A percentile compares a stretch with the other conserved stretches of the same genome.
Conservation (phyloP, 371 early-diverging fungal species). For the Rhizopus sp. region DNA sequence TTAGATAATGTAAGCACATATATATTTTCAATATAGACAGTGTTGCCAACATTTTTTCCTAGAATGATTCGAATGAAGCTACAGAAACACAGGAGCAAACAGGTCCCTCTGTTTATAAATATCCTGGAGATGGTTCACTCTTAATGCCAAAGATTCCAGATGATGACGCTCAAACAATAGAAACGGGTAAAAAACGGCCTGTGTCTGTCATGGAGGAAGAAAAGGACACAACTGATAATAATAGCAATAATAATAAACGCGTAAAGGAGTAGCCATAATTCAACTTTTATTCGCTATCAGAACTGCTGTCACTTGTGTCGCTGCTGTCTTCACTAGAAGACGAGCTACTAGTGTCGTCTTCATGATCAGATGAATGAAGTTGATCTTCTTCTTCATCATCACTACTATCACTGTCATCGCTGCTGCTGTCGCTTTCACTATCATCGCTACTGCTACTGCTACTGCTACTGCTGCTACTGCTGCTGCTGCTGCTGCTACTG, state of each 20-base stretch:
- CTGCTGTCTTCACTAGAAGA: background rate
- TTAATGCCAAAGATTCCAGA: constrained; percentile 44
- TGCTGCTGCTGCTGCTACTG: no score
- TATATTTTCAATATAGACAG: background rate
- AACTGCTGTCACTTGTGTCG: background rate
- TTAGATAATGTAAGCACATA: constrained; percentile 40
- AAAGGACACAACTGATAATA: constrained; percentile 1
- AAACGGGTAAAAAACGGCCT: background rate
- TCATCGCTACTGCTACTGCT: background rate
- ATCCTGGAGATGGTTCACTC: constrained; percentile 47
- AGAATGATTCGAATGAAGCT: background rate
- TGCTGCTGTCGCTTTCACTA: background rate
- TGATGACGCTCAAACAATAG: constrained; percentile 8
- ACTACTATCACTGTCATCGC: background rate
- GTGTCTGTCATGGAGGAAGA: constrained; percentile 4
- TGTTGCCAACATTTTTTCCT: background rate
- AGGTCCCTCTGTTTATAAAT: constrained; percentile 39
- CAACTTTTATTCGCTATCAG: background rate
- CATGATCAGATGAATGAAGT: no score
- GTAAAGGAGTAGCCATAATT: background rate
- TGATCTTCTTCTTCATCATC: background rate
- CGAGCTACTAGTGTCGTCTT: no score
- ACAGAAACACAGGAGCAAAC: constrained; percentile 4
- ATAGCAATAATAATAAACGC: constrained; percentile 8
- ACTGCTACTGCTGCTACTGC: background rate